Base-by-base conservation (phyloP, 2,329 filamentous ascomycete species). In the Arthrobotrys sinensis region DNA sequence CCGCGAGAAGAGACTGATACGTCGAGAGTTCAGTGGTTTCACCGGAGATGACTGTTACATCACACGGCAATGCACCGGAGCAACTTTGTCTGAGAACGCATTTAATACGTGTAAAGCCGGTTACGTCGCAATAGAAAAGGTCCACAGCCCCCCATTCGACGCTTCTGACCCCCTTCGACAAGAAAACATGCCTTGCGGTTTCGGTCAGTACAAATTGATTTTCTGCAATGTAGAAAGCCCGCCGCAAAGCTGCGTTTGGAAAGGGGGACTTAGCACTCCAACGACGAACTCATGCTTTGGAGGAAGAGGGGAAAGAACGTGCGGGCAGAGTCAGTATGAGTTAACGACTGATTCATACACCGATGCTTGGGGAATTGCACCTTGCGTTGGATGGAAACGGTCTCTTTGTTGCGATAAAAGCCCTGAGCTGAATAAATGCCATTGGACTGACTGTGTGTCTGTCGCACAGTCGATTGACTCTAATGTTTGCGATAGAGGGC, bases 211-310 rank as follows among this genome's bases (percentile, higher is more conserved):
- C 19, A 81, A 81, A 6, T 75, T 82, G 60, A 81, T 83, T 34
- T 83, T 82, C 78, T 83, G 81, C 60, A 82, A 82, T 1, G 81
- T 52, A 16, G 78, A 80, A 6, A 55, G 76, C 0, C 81, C 83
- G 81, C 82, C 82, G 0, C 73, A 82, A 63, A 80, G 82, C 57
- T 83, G 82, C 71, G 68, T 80, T 50, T 83, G 82, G 83, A 81
- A 76, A 11, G 81, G 81, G n/a, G 79, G 68, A 12, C 82, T 81
- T 1, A 72, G 65, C 28, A 78, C 24, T 21, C 79, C 2, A 80
- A 75, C 11, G 79, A 43, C 4, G 79, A 80, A 45, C 80, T 81
- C 53, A 32, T 82, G 81, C 52, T 65, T 62, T 75, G n/a, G 70
- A 80, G 14, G 45, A 45, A 40, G 12, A 62, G 55, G 55, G 3